Base-by-base conservation (phyloP, 2,329 filamentous ascomycete genomes). In the Pseudopyricularia cyperi region DNA sequence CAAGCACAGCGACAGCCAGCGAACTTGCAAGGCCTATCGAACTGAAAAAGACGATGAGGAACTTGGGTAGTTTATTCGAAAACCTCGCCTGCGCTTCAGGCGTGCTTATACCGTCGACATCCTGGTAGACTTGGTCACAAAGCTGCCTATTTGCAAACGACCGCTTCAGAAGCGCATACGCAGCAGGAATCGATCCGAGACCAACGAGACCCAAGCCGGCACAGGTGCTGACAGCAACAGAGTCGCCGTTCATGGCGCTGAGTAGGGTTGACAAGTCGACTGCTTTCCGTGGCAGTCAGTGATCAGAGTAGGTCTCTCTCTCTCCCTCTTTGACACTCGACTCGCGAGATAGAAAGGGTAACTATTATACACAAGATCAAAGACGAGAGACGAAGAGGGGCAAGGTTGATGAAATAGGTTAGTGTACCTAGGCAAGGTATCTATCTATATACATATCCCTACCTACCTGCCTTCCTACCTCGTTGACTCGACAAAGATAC, bases 51-150 rank as follows among this genome's bases (percentile, higher is more conserved):
- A 79, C 61, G 46, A 86, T 70, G 22, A 71, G 61, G 4, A 69
- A 55, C 61, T 83, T 85, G 52, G 81, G 74, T 53, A 72, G 59
- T 53, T 69, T 77, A 56, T 79, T 75, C 28, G 83, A 84, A 61
- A 83, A 89, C 37, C 71, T 72, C 22, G 73, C 72, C 51, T 80
- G 62, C 1, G 81, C 80, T 60, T 84, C 80, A 39, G 77, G 72
- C 0, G 80, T 84, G 32, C 82, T 83, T 56, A 75, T 72, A 48
- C 86, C 86, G 65, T 90, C 86, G 55, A 74, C 67, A 60, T 90
- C 86, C 58, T 81, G 70, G 60, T 89, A 89, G 12, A 51, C 26
- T 9, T 74, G 68, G 53, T 66, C 67, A 52, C 56, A 62, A 28
- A 55, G 60, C 53, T 64, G 59, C 44, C 59, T 57, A 48, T 52